Evolutionary conservation across 495 filamentous ascomycete genomes (phyloP).

Genomic region (Extremus antarcticus): DNA sequence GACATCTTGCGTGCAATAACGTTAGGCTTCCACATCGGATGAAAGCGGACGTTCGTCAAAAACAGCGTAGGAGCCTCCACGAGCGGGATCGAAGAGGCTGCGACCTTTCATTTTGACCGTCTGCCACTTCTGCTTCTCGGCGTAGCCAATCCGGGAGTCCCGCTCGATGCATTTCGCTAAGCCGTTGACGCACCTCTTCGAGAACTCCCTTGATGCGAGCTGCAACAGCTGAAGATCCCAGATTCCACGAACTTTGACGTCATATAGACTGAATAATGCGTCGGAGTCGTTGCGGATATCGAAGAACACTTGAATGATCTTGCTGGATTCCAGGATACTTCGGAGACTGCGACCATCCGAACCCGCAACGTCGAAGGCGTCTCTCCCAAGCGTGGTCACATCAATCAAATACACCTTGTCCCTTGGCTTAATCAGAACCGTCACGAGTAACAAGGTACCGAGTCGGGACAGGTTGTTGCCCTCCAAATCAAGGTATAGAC

Average conservation of each 20-base stretch:
- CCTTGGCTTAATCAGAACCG: constrained; percentile 27
- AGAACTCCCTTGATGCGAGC: constrained; percentile 27
- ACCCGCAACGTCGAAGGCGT: constrained; percentile 36
- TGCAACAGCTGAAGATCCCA: constrained; percentile 49
- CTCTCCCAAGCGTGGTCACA: constrained; percentile 34
- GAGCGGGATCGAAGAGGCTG: not conserved
- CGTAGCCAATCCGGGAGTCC: not conserved
- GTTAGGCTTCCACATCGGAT: constrained; percentile 31
- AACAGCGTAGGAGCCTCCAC: constrained; percentile 38
- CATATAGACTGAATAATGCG: constrained; percentile 39
- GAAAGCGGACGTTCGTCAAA: constrained; percentile 40
- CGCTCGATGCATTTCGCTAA: constrained; percentile 38
- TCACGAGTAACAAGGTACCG: constrained; percentile 42
- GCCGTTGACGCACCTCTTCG: constrained; percentile 26
- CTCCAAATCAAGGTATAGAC: constrained; percentile 41
- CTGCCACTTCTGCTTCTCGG: not conserved
- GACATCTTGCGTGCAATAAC: constrained; percentile 43
- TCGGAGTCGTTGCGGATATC: constrained; percentile 48
- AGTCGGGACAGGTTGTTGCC: constrained; percentile 39
- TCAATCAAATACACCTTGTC: constrained; percentile 34
- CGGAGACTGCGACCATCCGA: constrained; percentile 33
- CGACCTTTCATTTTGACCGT: not conserved
- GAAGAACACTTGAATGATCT: constrained; percentile 43
- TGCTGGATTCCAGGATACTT: constrained; percentile 38
- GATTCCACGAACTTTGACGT: constrained; percentile 31